These are phyloP conservation scores for Talaromyces wortmannii DNA, from an alignment of 495 filamentous ascomycete species.

Conservation along the genomic window DNA sequence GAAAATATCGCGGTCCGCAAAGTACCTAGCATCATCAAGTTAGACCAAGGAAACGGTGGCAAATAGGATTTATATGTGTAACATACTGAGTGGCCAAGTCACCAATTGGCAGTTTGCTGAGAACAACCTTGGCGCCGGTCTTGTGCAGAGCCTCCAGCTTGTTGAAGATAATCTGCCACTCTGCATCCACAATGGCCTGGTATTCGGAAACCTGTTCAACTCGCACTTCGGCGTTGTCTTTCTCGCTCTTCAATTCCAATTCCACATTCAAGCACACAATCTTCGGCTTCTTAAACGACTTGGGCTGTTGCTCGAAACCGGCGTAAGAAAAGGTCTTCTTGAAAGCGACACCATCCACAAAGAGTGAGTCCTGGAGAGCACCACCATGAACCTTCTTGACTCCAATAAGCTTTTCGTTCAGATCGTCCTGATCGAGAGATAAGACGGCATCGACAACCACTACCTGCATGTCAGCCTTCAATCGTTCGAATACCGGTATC, in stretches of 20 bases:
- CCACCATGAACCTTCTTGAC: conserved; percentile 97
- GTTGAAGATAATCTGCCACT: conserved; percentile 99
- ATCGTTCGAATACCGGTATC: neutral
- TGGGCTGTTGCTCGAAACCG: conserved; percentile 98
- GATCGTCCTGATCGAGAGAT: conserved; percentile 92
- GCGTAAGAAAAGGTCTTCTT: conserved; percentile 99
- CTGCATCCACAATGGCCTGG: conserved; percentile 97
- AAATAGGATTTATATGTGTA: neutral
- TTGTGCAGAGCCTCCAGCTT: conserved; percentile 92
- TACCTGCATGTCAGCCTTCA: conserved; percentile 18
- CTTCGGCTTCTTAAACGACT: conserved; percentile 86
- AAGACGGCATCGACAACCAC: conserved; percentile 98
- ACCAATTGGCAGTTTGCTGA: conserved; percentile 95
- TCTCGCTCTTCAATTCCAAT: conserved; percentile 94
- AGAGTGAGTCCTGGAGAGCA: conserved; percentile 92
- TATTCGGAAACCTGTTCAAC: conserved; percentile 99
- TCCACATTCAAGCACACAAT: conserved; percentile 97
- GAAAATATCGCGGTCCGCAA: conserved; percentile 97
- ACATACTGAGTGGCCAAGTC: conserved; percentile 89
- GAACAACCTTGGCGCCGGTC: conserved; percentile 92
- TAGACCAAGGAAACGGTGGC: neutral
- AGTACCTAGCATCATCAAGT: conserved; percentile 49
- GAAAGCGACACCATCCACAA: conserved; percentile 97
- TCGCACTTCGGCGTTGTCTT: conserved; percentile 96
- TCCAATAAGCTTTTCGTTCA: conserved; percentile 96